Conservation (phyloP, 768 basidiomycete species). For the Mrakia hoshinonis region DNA sequence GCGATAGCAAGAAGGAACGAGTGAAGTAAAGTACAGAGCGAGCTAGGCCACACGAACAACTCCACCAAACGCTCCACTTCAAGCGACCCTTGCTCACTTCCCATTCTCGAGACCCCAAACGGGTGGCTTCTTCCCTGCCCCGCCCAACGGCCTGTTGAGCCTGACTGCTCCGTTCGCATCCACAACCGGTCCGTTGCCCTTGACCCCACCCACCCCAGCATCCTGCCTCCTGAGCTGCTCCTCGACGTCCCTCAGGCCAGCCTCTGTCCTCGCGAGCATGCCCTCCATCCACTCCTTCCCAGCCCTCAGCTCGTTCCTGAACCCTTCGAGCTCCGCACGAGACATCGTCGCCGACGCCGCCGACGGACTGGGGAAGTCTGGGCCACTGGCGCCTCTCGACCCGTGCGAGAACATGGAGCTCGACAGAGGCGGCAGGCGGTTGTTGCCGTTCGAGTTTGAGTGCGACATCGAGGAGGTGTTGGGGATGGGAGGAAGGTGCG, state of each 20-base stretch:
- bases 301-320: slow-evolving; percentile 12
- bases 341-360: not conserved
- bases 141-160: not conserved
- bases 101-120: slow-evolving; percentile 6
- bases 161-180: not conserved
- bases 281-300: slow-evolving; percentile 19
- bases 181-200: not conserved
- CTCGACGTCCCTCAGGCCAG: slow-evolving; percentile 1
- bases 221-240: slow-evolving; percentile 10
- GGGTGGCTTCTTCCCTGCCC: not conserved
- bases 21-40: too few species aligned
- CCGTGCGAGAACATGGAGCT: slow-evolving; percentile 6
- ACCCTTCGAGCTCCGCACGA: slow-evolving; percentile 13
- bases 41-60: too few species aligned
- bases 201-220: not conserved
- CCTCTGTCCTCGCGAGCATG: slow-evolving; percentile 18
- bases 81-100: too few species aligned
- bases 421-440: not conserved
- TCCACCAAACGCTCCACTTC: too few species aligned
- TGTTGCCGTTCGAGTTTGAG: not conserved
- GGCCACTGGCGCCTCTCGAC: not conserved
- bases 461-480: not conserved
- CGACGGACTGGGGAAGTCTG: not conserved
- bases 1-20: too few species aligned
- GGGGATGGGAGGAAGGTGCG: slow-evolving; percentile 2